Evolutionary conservation across 345 rosid genomes (phyloP).

Genomic region (Clausena lansium): DNA sequence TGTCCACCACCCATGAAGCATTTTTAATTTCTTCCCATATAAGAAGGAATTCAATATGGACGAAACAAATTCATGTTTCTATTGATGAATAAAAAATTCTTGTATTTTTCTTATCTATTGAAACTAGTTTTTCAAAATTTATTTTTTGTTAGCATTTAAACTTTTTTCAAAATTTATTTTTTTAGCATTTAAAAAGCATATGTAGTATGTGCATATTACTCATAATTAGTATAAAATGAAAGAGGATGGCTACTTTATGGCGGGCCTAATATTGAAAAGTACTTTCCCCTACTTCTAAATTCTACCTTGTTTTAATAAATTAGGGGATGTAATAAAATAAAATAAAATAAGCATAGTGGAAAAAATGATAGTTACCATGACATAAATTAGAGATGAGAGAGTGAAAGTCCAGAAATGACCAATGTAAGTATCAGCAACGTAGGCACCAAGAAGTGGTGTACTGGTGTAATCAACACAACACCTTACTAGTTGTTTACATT

Average conservation of each 20-base stretch:
- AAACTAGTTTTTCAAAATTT: constrained; percentile 1
- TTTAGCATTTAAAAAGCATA: neutral
- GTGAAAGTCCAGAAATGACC: constrained; percentile 93
- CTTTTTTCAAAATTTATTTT: no score
- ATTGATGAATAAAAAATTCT: constrained; percentile 6
- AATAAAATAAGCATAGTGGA: neutral
- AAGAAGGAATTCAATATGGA: neutral
- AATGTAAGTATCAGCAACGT: constrained; percentile 73
- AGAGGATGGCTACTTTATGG: constrained; percentile 9
- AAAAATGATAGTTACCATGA: constrained; percentile 40
- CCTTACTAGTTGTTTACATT: constrained; percentile 95
- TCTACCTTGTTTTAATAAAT: neutral
- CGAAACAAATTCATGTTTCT: neutral
- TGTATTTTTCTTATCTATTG: constrained; percentile 1
- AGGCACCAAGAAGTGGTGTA: constrained; percentile 83
- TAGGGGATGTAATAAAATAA: neutral
- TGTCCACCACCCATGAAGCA: no score
- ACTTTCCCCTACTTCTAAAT: neutral
- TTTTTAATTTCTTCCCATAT: neutral
- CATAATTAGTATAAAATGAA: constrained; percentile 1
- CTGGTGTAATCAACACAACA: constrained; percentile 84
- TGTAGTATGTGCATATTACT: neutral
- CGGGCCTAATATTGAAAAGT: constrained; percentile 15
- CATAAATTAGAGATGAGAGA: constrained; percentile 71
- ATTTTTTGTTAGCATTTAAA: no score